Evolutionary conservation across 768 basidiomycete species (phyloP).

Genomic region (Mycena epipterygia): DNA sequence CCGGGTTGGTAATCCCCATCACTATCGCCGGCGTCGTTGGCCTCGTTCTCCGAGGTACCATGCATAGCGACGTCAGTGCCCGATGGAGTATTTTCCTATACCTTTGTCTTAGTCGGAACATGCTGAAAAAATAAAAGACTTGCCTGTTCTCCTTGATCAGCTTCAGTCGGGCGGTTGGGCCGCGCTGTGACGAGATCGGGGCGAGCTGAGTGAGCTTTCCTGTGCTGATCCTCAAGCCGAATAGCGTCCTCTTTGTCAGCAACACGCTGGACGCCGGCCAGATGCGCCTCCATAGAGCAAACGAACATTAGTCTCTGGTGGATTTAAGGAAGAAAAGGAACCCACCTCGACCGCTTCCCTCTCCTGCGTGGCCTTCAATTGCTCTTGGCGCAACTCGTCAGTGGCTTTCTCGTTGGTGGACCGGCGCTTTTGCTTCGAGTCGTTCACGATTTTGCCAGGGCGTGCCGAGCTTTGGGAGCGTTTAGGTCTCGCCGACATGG

Average conservation of each 20-base stretch:
- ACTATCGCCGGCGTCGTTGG: too few relatives aligned
- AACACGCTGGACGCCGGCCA: background rate
- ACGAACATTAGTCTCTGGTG: background rate
- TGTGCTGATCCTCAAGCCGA: background rate
- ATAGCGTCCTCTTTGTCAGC: background rate
- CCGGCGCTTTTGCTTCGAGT: background rate
- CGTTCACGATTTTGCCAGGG: background rate
- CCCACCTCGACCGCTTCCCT: background rate
- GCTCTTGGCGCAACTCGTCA: background rate
- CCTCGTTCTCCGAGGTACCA: background rate
- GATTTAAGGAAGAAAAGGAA: background rate
- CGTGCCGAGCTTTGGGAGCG: too few relatives aligned
- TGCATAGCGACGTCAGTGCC: background rate
- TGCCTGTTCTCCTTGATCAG: background rate
- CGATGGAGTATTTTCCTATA: background rate
- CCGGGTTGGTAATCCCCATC: too few relatives aligned
- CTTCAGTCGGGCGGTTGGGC: background rate
- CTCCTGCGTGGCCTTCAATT: background rate
- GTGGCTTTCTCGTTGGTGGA: background rate
- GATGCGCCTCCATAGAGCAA: background rate
- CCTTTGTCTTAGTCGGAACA: background rate
- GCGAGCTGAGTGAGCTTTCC: background rate
- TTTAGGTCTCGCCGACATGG: background rate
- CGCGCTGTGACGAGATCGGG: background rate
- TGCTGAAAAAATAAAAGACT: background rate